Evolutionary conservation across 2,329 filamentous ascomycete genomes (phyloP).

Genomic region (Verticillium albo-atrum): DNA sequence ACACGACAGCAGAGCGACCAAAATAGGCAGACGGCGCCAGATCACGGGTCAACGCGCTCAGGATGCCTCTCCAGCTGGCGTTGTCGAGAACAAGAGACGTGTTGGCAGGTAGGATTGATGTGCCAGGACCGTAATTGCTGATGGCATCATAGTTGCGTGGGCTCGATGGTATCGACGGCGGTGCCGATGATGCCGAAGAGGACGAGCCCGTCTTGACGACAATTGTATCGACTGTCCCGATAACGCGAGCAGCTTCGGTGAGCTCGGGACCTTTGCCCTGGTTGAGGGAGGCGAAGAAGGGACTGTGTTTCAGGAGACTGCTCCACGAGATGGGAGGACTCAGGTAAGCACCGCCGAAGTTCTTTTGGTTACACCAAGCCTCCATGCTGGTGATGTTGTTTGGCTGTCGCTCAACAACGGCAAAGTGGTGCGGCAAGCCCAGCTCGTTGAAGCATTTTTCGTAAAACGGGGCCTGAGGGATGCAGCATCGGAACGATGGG

Average conservation of each 20-base stretch:
- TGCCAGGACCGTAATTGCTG: background rate
- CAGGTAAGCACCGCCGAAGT: conserved; percentile 79
- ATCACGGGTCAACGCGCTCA: conserved; percentile 75
- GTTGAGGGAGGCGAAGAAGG: conserved; percentile 46
- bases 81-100: conserved; percentile 71
- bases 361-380: conserved; percentile 64
- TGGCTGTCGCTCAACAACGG: conserved; percentile 66
- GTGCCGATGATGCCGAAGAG: conserved; percentile 36
- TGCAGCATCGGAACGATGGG: conserved; percentile 56
- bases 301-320: conserved; percentile 53
- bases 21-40: conserved; percentile 79
- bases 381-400: conserved; percentile 64
- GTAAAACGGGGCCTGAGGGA: conserved; percentile 77
- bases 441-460: conserved; percentile 80
- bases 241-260: conserved; percentile 72
- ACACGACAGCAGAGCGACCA: conserved; percentile 68
- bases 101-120: conserved; percentile 34
- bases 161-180: conserved; percentile 44
- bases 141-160: conserved; percentile 29
- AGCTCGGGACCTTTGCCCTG: conserved; percentile 51
- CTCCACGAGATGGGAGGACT: conserved; percentile 64
- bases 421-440: conserved; percentile 79
- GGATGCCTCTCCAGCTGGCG: conserved; percentile 79
- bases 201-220: conserved; percentile 53
- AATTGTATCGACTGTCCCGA: conserved; percentile 79